Base-by-base conservation (phyloP, 1,284 basidiomycete species). In the Microbotryum violaceum region DNA sequence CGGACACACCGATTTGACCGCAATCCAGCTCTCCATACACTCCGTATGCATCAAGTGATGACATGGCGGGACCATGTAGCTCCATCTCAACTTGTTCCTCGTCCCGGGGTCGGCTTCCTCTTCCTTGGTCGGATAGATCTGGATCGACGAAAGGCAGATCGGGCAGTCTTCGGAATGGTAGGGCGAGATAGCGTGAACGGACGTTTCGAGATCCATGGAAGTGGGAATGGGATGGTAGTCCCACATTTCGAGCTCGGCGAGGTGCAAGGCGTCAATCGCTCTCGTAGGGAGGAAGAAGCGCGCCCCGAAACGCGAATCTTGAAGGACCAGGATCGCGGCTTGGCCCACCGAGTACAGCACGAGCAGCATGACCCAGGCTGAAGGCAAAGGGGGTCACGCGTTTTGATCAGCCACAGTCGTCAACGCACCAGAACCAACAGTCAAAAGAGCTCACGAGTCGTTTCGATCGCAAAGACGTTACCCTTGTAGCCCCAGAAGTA, bases 81-180 rank as follows among this genome's bases (percentile, higher is more conserved):
- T 49, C 44, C 29, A 37, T 12, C 57, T 42, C 10, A 58, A 54
- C 18, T 53, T 48, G 33, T 56, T 51, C 14, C 18, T 62, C 65
- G 47, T 50, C 6, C 6, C 37, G 12, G 37, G 16, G 56, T 61
- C 55, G 51, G 50, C 52, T 49, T 64, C 51, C 33, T 57, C 61
- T 37, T n/a, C 49, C 63, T 52, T 56, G 50, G 45, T 52, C 51
- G 50, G 51, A 8, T 44, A 50, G 53, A 71, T 31, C 42, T 68
- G 62, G n/a, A 75, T 70, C 23, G 59, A 57, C 56, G 67, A 64
- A 33, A 76, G 65, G 51, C 75, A 76, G 52, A 76, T 74, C 20
- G 71, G 68, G 51, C 75, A 76, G 46, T 71, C 70, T 20, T 72
- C 70, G 12, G 37, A 42, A 42, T 42, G 33, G 56, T 52, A 49